Evolutionary conservation across 176 grass and related monocot species (phyloP).

Genomic region (Themeda triandra): DNA sequence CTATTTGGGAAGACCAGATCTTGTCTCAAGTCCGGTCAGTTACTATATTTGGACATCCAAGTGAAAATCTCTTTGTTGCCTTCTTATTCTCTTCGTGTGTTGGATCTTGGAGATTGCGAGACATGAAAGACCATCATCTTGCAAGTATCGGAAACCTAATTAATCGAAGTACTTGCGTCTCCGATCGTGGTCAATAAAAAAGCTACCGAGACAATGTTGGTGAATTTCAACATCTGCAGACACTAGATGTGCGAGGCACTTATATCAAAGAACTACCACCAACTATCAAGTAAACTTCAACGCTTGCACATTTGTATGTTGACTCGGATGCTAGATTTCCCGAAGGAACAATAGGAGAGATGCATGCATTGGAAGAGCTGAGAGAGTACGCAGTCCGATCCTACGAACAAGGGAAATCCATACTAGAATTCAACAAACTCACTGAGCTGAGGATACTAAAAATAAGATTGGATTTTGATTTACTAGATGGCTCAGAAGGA

Average conservation of each 20-base stretch:
- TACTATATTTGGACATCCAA: neutral
- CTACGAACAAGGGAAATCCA: no score
- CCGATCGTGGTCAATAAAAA: neutral
- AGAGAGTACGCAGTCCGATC: no score
- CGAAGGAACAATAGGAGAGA: neutral
- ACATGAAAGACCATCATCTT: neutral
- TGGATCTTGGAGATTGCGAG: neutral
- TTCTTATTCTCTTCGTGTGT: neutral
- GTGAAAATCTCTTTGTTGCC: neutral
- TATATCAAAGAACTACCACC: neutral
- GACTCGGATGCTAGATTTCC: neutral
- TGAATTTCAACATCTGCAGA: neutral
- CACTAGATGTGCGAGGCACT: neutral
- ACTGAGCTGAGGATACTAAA: no score
- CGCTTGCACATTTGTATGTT: neutral
- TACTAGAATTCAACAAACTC: no score
- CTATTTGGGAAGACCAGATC: neutral
- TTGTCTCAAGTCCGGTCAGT: neutral
- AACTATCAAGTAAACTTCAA: neutral
- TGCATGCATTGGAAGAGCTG: neutral
- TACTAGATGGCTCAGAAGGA: no score
- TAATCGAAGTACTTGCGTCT: conserved; percentile 1
- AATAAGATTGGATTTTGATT: no score
- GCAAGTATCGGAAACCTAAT: neutral
- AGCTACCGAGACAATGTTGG: neutral